Base-by-base conservation (phyloP, 2,329 filamentous ascomycete genomes). In the Fusarium guadeloupense region DNA sequence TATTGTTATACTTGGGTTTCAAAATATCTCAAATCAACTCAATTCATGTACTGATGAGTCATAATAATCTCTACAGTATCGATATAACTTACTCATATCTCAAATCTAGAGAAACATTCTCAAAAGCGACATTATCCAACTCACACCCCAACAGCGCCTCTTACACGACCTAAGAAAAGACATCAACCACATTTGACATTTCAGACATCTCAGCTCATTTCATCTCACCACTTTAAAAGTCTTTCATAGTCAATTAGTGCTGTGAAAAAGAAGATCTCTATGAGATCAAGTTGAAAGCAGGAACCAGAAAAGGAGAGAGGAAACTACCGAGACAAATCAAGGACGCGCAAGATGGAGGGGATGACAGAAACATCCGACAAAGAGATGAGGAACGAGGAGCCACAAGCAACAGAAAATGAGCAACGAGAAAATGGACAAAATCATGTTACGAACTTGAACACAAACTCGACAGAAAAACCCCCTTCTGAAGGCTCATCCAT, bases 161-260 rank as follows among this genome's bases (percentile, higher is more conserved):
- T 47, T 43, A 60, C 16, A 56, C 42, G 20, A n/a, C 19, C 40
- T 39, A 20, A 19, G 57, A 33, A 43, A 44, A 42, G 35, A 38
- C 42, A 12, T 52, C 45, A 25, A 13, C 21, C 19, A 42, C 25
- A 47, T 20, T 49, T 5, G 16, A 13, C 6, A 12, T n/a, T 14
- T 26, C 26, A 28, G 9, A 9, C 33, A 10, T 42, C 9, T 23
- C 25, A 38, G 13, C 7, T 14, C 14, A 16, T 14, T n/a, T 17
- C 1, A 33, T 3, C 34, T 33, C 16, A 31, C 20, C 9, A 6
- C 16, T 13, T 20, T n/a, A 9, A 30, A 9, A n/a, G 20, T 35
- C 19, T 17, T 3, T 35, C 16, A 17, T 9, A 35, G 16, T 9
- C 10, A 20, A 12, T 9, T 3, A 2, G 9, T 35, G 5, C 9